A percentile compares a stretch with the other conserved stretches of the same genome.
Evolutionary conservation across 352 stramenopile genomes (phyloP).

Genomic region (Phytopythium kandeliae): DNA sequence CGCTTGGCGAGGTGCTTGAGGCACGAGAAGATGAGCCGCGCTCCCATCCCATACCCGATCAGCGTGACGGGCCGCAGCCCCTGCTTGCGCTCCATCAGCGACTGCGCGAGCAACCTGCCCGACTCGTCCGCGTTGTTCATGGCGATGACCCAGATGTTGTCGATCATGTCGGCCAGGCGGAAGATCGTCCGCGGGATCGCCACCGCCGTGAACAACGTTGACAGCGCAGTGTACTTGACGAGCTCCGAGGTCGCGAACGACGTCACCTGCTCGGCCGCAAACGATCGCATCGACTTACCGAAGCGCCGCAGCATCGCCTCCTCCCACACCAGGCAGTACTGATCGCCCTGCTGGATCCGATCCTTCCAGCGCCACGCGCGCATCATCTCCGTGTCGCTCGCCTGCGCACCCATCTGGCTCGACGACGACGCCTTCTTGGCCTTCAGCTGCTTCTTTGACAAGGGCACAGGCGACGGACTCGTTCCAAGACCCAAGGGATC

Average conservation of each 20-base stretch:
- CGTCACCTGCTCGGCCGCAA: slow-evolving; percentile 63
- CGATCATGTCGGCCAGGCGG: slow-evolving; percentile 66
- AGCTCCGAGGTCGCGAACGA: slow-evolving; percentile 67
- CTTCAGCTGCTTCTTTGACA: slow-evolving; percentile 5
- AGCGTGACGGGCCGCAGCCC: slow-evolving; percentile 83
- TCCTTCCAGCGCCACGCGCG: slow-evolving; percentile 83
- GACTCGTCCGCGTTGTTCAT: slow-evolving; percentile 74
- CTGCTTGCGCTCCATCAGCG: slow-evolving; percentile 60
- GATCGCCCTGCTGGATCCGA: slow-evolving; percentile 71
- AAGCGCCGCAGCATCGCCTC: slow-evolving; percentile 65
- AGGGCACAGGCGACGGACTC: background rate
- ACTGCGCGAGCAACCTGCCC: slow-evolving; percentile 69
- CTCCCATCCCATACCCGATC: slow-evolving; percentile 88
- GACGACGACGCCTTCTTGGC: background rate
- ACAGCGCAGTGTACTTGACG: slow-evolving; percentile 69
- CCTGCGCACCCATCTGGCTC: background rate
- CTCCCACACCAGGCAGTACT: slow-evolving; percentile 81
- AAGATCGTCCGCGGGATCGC: slow-evolving; percentile 69
- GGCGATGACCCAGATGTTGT: slow-evolving; percentile 79
- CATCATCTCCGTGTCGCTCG: slow-evolving; percentile 10
- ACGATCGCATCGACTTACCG: slow-evolving; percentile 76
- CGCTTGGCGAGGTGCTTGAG: slow-evolving; percentile 80
- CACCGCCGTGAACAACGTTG: slow-evolving; percentile 67
- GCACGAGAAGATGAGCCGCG: slow-evolving; percentile 86
- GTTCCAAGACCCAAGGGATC: slow-evolving; percentile 41